A percentile compares a stretch with the other conserved stretches of the same genome.
Evolutionary conservation across 805 yeast species (phyloP).

Genomic region (Soucietia sequanensis): DNA sequence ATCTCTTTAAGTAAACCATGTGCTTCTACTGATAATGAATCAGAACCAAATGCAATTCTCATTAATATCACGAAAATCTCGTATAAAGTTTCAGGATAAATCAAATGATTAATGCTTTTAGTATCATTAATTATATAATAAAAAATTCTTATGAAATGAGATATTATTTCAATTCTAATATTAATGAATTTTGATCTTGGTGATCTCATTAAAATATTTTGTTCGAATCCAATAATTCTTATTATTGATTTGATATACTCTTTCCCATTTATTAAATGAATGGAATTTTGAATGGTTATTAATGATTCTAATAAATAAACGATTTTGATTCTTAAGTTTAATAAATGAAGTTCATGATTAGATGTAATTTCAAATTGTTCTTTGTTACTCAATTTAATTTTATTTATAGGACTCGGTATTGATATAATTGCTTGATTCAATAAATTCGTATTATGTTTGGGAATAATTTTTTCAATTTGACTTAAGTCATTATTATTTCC

Average conservation of each 20-base stretch:
- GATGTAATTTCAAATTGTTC: slow-evolving; percentile 16
- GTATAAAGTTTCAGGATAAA: slow-evolving; percentile 39
- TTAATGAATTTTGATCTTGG: slow-evolving; percentile 44
- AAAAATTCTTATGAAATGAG: slow-evolving; percentile 38
- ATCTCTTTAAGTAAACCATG: slow-evolving; percentile 34
- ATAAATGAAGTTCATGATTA: slow-evolving; percentile 43
- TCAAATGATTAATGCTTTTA: slow-evolving; percentile 28
- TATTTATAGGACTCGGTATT: slow-evolving; percentile 15
- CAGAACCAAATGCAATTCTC: slow-evolving; percentile 52
- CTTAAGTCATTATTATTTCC: slow-evolving; percentile 50
- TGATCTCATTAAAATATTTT: slow-evolving; percentile 40
- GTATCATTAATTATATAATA: slow-evolving; percentile 36
- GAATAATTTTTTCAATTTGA: slow-evolving; percentile 44
- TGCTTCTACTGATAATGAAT: slow-evolving; percentile 39
- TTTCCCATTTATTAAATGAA: slow-evolving; percentile 30
- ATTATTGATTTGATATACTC: slow-evolving; percentile 41
- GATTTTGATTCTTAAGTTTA: slow-evolving; percentile 45
- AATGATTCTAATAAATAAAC: slow-evolving; percentile 49
- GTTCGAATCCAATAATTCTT: slow-evolving; percentile 48
- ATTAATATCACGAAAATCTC: slow-evolving; percentile 52
- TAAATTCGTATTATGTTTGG: slow-evolving; percentile 22
- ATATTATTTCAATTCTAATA: slow-evolving; percentile 39
- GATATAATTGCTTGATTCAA: slow-evolving; percentile 20
- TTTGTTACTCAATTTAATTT: slow-evolving; percentile 6
- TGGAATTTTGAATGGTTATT: slow-evolving; percentile 25